A percentile compares a stretch with the other conserved stretches of the same genome.
phyloP scores from a whole-genome alignment of 768 basidiomycete genomes.

The Tylopilus rubrobrunneus region DNA sequence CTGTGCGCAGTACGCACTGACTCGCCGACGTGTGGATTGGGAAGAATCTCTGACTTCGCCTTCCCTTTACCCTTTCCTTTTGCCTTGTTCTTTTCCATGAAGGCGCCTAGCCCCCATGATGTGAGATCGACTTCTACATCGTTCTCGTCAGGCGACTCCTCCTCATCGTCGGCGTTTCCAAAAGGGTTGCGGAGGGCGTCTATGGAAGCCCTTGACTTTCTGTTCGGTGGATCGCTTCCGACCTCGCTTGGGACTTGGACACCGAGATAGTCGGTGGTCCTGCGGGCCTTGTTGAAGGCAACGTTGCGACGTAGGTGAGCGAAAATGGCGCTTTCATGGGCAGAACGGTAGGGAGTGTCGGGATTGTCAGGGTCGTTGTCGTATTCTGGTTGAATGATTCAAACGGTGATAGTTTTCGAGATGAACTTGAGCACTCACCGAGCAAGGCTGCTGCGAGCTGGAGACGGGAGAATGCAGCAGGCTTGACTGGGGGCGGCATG shows the following conservation, averaged over 20 bases:
- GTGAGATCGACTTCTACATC: slow-evolving; percentile 73
- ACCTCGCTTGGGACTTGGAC: slow-evolving; percentile 64
- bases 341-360: slow-evolving; percentile 54
- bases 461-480: slow-evolving; percentile 68
- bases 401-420: background rate
- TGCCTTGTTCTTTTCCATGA: slow-evolving; percentile 66
- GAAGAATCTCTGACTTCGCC: slow-evolving; percentile 36
- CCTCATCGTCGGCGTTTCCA: slow-evolving; percentile 54
- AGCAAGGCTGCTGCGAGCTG: slow-evolving; percentile 84
- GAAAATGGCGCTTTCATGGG: slow-evolving; percentile 84
- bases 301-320: slow-evolving; percentile 64
- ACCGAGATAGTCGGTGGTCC: slow-evolving; percentile 62
- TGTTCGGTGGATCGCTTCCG: slow-evolving; percentile 46
- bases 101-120: slow-evolving; percentile 80
- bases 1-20: slow-evolving; percentile 41
- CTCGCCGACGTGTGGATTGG: slow-evolving; percentile 40
- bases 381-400: slow-evolving; percentile 57
- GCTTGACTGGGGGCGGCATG: slow-evolving; percentile 25
- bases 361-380: slow-evolving; percentile 82
- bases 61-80: slow-evolving; percentile 38
- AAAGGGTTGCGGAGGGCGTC: slow-evolving; percentile 74
- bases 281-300: slow-evolving; percentile 47
- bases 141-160: slow-evolving; percentile 44
- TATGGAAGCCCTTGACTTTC: slow-evolving; percentile 54
- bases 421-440: slow-evolving; percentile 44